Percentiles rank a stretch among this genome's conserved stretches.
Conservation (phyloP, 208 protist species). For the Balamuthia mandrillaris region DNA sequence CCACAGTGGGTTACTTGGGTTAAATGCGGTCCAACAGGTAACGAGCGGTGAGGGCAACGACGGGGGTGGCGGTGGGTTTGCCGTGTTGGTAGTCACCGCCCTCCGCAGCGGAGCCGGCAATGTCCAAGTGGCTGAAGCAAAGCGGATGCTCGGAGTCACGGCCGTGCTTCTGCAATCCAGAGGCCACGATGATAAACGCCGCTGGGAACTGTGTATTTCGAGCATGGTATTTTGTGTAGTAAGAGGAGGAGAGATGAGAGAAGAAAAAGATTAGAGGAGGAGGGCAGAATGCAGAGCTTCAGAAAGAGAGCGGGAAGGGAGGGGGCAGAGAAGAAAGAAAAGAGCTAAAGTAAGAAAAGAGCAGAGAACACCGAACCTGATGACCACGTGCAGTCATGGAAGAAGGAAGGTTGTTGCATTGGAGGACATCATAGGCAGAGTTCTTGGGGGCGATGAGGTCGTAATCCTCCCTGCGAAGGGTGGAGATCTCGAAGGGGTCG, state of each 20-base stretch:
- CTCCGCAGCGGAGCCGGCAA: constrained; percentile 3
- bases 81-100: background rate
- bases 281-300: too few species aligned
- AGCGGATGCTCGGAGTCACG: background rate
- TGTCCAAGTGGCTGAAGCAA: constrained; percentile 13
- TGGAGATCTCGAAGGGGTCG: background rate
- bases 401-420: background rate
- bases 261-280: too few species aligned
- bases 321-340: too few species aligned
- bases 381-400: constrained; percentile 12
- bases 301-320: too few species aligned
- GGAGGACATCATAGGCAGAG: background rate
- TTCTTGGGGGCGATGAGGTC: constrained; percentile 15
- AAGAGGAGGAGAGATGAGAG: too few species aligned
- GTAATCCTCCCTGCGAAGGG: background rate
- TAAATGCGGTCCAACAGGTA: too few species aligned
- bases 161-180: constrained; percentile 29
- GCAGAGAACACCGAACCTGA: background rate
- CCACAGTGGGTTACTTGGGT: too few species aligned
- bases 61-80: background rate
- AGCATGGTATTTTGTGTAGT: too few species aligned
- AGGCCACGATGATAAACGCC: constrained; percentile 15
- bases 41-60: constrained; percentile 7
- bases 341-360: too few species aligned
- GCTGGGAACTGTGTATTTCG: constrained; percentile 15